phyloP scores from a whole-genome alignment of 352 stramenopile species.

The Pythium graminicola region DNA sequence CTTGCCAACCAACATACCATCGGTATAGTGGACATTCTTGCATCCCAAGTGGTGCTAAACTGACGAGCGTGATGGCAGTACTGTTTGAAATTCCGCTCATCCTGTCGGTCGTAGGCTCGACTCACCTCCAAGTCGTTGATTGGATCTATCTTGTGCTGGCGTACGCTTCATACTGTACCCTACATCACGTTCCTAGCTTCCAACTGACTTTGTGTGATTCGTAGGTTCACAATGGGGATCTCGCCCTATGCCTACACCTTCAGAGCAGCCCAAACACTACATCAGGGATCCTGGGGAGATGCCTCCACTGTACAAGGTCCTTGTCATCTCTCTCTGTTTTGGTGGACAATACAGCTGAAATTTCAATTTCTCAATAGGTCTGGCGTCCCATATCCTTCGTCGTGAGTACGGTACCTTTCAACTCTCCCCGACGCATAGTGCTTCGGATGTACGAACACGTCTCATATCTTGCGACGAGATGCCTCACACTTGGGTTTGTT shows the following conservation, averaged over 20 bases:
- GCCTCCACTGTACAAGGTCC: slow-evolving; percentile 60
- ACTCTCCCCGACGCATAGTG: slow-evolving; percentile 61
- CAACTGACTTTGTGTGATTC: neutral
- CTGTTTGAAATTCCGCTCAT: slow-evolving; percentile 85
- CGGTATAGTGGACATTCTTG: slow-evolving; percentile 11
- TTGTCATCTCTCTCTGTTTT: too few species aligned
- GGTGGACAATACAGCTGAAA: too few species aligned
- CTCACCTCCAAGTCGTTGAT: slow-evolving; percentile 7
- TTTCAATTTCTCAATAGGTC: slow-evolving; percentile 29
- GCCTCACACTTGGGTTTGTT: too few species aligned
- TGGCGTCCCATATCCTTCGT: slow-evolving; percentile 63
- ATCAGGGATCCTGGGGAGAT: slow-evolving; percentile 87
- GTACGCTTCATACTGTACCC: too few species aligned
- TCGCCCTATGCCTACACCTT: slow-evolving; percentile 30
- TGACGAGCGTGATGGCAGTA: too few species aligned
- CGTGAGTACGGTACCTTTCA: slow-evolving; percentile 90
- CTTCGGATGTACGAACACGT: slow-evolving; percentile 29
- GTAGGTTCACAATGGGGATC: slow-evolving; percentile 31
- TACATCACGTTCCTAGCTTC: slow-evolving; percentile 39
- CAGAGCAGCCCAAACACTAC: slow-evolving; percentile 24
- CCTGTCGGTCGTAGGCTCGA: slow-evolving; percentile 41
- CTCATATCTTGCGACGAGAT: neutral
- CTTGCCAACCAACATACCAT: slow-evolving; percentile 93
- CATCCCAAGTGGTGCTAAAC: too few species aligned
- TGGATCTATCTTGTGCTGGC: slow-evolving; percentile 16